A percentile compares a stretch with the other conserved stretches of the same genome.
Conservation (phyloP, 305 asterid genomes). For the Fraxinus platypoda region DNA sequence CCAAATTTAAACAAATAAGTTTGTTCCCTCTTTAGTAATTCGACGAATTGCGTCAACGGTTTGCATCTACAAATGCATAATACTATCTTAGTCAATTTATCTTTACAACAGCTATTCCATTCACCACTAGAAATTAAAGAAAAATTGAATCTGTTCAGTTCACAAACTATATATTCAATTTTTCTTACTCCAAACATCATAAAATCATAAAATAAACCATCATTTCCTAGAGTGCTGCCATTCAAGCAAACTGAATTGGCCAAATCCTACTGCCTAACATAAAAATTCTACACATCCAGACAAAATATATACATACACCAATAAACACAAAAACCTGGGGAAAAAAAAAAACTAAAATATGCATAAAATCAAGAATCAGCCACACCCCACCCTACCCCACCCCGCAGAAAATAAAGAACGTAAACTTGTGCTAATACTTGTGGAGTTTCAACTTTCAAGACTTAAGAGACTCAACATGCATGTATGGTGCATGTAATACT, state of each 20-base stretch:
- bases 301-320: background rate
- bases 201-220: background rate
- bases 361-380: background rate
- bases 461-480: background rate
- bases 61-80: background rate
- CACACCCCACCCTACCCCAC: background rate
- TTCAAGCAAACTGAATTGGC: background rate
- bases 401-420: background rate
- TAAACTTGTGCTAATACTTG: background rate
- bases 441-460: background rate
- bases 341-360: background rate
- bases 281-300: background rate
- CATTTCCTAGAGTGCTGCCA: background rate
- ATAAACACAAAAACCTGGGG: background rate
- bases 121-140: background rate
- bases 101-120: background rate
- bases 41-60: background rate
- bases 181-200: background rate
- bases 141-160: background rate
- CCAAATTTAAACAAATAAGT: background rate
- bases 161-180: background rate
- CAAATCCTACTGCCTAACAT: background rate
- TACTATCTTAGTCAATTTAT: background rate
- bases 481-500: constrained; percentile 13
- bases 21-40: background rate